phyloP scores from a whole-genome alignment of 345 rosid genomes.

The Salix suchowensis region DNA sequence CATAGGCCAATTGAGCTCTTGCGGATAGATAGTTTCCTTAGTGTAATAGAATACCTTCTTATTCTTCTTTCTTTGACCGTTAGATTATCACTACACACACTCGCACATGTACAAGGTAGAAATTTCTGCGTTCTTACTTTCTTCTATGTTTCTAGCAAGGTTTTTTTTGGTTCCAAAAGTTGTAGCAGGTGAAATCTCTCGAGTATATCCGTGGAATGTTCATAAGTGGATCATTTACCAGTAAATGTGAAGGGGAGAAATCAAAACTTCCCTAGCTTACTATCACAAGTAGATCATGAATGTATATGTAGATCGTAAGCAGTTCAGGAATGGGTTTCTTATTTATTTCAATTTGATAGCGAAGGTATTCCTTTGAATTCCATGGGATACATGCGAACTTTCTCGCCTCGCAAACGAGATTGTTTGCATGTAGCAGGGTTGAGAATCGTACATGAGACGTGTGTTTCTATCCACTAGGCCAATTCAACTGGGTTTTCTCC shows the following conservation, averaged over 20 bases:
- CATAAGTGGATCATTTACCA: neutral
- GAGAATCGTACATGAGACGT: no score
- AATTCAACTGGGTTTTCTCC: no score
- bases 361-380: no score
- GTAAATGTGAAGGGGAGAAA: neutral
- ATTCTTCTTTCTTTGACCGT: neutral
- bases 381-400: no score
- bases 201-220: neutral
- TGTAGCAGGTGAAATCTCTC: neutral
- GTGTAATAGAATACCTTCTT: constrained; percentile 18
- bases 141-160: neutral
- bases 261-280: neutral
- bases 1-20: neutral
- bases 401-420: no score
- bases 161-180: neutral
- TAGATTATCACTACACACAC: neutral
- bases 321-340: no score
- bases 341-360: no score
- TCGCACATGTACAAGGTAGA: neutral
- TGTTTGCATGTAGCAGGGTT: no score
- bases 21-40: constrained; percentile 15
- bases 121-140: neutral
- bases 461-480: no score
- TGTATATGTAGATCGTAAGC: no score
- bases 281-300: neutral